Percentiles rank a stretch among this genome's conserved stretches.
Evolutionary conservation across 2,329 filamentous ascomycete species (phyloP).

Genomic region (Byssoonygena ceratinophila): DNA sequence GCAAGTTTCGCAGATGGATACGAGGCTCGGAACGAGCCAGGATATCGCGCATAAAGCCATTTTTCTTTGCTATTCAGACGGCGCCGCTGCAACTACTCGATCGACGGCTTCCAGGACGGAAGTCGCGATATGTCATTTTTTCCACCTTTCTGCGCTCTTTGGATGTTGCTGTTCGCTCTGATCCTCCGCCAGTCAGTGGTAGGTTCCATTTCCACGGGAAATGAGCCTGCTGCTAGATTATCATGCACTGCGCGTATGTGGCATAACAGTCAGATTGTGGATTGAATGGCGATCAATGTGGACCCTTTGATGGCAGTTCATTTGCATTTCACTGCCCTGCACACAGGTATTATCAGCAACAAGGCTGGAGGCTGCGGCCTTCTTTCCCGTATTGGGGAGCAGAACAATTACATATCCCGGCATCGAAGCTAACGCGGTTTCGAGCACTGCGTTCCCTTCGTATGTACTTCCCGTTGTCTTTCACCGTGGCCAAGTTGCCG

Average conservation of each 20-base stretch:
- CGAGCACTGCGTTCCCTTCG: conserved; percentile 45
- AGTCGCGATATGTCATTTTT: not conserved
- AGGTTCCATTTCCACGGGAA: conserved; percentile 25
- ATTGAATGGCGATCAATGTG: conserved; percentile 9
- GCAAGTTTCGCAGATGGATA: not conserved
- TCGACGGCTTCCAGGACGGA: not conserved
- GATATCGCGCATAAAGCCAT: not conserved
- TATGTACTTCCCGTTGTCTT: conserved; percentile 50
- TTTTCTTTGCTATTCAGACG: not conserved
- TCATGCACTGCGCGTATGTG: conserved; percentile 28
- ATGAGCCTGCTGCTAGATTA: conserved; percentile 28
- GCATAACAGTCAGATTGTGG: conserved; percentile 32
- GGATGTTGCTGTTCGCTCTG: conserved; percentile 28
- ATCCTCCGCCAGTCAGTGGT: conserved; percentile 26
- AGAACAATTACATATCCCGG: conserved; percentile 38
- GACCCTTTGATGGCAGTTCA: not conserved
- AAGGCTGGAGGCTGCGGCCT: conserved; percentile 48
- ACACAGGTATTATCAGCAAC: conserved; percentile 47
- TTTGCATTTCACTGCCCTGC: conserved; percentile 50
- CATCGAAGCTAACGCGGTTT: conserved; percentile 41
- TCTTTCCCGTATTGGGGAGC: conserved; percentile 44
- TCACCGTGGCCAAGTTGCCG: conserved; percentile 40
- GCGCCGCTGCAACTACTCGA: not conserved
- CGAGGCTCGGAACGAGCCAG: not conserved
- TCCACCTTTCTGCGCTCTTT: conserved; percentile 13